Evolutionary conservation across 1,284 basidiomycete genomes (phyloP).

Genomic region (Calocybe gambosa): DNA sequence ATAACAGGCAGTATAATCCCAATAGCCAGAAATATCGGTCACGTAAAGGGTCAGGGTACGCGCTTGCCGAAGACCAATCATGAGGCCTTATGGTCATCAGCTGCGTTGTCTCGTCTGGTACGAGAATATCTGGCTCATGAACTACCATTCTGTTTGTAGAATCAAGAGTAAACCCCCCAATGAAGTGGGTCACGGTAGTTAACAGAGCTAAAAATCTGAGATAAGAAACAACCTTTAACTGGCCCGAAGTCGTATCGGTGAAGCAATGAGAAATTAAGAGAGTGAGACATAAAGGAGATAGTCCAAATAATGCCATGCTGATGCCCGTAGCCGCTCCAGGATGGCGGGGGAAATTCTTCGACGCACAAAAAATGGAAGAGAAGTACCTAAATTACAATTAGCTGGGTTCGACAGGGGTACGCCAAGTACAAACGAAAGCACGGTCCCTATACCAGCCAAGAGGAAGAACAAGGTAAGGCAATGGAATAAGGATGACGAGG

Average conservation of each 20-base stretch:
- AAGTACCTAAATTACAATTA: constrained; percentile 48
- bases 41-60: constrained; percentile 25
- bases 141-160: constrained; percentile 13
- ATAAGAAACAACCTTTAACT: constrained; percentile 50
- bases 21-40: constrained; percentile 59
- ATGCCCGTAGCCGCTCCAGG: constrained; percentile 61
- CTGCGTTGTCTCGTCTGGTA: constrained; percentile 36
- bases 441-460: constrained; percentile 58
- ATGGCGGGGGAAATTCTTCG: constrained; percentile 57
- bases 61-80: not conserved
- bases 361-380: constrained; percentile 68
- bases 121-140: constrained; percentile 1
- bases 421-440: constrained; percentile 53
- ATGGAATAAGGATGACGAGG: constrained; percentile 41
- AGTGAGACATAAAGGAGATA: constrained; percentile 72
- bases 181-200: constrained; percentile 45
- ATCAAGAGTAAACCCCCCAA: constrained; percentile 45
- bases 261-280: constrained; percentile 56
- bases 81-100: constrained; percentile 30
- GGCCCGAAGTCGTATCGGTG: constrained; percentile 36
- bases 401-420: not conserved
- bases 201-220: constrained; percentile 51
- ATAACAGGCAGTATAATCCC: constrained; percentile 36
- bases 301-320: constrained; percentile 66
- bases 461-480: constrained; percentile 54